These are phyloP conservation scores for Wickerhamomyces subpelliculosus DNA, from an alignment of 805 yeast species.

Conservation along the genomic window DNA sequence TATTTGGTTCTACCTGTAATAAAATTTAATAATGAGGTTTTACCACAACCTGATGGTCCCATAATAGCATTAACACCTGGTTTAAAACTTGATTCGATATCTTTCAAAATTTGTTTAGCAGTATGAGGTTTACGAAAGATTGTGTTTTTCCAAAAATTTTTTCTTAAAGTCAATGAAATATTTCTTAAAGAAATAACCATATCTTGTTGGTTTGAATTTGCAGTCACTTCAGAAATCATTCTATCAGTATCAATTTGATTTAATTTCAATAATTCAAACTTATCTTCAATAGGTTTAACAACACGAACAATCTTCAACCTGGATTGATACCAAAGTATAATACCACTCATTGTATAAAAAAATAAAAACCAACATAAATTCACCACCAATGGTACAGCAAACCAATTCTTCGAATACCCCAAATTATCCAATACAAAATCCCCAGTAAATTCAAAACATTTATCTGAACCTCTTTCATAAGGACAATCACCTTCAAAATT, in stretches of 20 bases:
- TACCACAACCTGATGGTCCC: conserved; percentile 83
- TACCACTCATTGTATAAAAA: conserved; percentile 40
- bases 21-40: conserved; percentile 57
- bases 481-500: conserved; percentile 58
- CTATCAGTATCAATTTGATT: too few relatives aligned
- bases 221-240: too few relatives aligned
- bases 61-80: conserved; percentile 57
- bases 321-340: conserved; percentile 34
- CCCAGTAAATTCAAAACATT: conserved; percentile 49
- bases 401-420: conserved; percentile 64
- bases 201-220: too few relatives aligned
- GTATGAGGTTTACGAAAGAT: conserved; percentile 1
- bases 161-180: neutral
- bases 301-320: conserved; percentile 27
- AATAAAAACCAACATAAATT: conserved; percentile 53
- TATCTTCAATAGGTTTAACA: conserved; percentile 18
- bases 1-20: conserved; percentile 48
- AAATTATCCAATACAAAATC: conserved; percentile 42
- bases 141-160: neutral
- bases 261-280: too few relatives aligned
- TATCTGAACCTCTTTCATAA: conserved; percentile 17
- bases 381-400: conserved; percentile 55
- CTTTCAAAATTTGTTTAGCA: conserved; percentile 8
- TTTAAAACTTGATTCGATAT: conserved; percentile 17
- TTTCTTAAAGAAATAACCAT: neutral